phyloP scores from a whole-genome alignment of 176 grass and related monocot genomes.

The Paspalum notatum region DNA sequence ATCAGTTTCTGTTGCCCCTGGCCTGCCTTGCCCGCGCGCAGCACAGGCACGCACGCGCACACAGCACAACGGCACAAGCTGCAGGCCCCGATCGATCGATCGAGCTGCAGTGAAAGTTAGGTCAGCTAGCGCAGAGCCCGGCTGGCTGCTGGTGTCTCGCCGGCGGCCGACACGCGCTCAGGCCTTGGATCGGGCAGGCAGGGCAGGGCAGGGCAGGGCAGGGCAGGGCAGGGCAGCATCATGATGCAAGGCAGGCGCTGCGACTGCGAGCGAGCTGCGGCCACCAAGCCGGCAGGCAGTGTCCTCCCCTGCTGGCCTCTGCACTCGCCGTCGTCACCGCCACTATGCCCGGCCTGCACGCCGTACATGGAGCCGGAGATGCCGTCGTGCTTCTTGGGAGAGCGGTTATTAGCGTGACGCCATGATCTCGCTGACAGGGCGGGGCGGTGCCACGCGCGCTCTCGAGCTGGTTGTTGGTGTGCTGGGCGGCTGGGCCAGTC shows the following conservation, averaged over 20 bases:
- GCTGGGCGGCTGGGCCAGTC: slow-evolving; percentile 33
- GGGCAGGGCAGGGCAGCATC: slow-evolving; percentile 19
- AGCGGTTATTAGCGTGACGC: background rate
- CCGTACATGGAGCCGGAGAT: background rate
- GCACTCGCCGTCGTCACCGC: slow-evolving; percentile 30
- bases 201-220: background rate
- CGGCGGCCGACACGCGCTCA: slow-evolving; percentile 42
- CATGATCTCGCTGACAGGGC: background rate
- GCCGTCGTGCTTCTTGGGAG: background rate
- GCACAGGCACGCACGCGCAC: background rate
- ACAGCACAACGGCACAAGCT: background rate
- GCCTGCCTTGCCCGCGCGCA: background rate
- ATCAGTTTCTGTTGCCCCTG: background rate
- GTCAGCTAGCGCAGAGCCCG: slow-evolving; percentile 26
- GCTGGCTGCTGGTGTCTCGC: slow-evolving; percentile 37
- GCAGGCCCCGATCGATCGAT: slow-evolving; percentile 16
- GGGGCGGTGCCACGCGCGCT: background rate
- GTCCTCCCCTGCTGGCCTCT: slow-evolving; percentile 32
- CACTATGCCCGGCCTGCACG: slow-evolving; percentile 31
- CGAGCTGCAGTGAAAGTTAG: slow-evolving; percentile 44
- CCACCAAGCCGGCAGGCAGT: background rate
- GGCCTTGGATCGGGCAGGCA: slow-evolving; percentile 34
- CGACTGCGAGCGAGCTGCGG: background rate
- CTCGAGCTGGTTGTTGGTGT: slow-evolving; percentile 10
- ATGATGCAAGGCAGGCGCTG: slow-evolving; percentile 20